Conservation (phyloP, 1,139 yeast species). For the Pichia kudriavzevii region DNA sequence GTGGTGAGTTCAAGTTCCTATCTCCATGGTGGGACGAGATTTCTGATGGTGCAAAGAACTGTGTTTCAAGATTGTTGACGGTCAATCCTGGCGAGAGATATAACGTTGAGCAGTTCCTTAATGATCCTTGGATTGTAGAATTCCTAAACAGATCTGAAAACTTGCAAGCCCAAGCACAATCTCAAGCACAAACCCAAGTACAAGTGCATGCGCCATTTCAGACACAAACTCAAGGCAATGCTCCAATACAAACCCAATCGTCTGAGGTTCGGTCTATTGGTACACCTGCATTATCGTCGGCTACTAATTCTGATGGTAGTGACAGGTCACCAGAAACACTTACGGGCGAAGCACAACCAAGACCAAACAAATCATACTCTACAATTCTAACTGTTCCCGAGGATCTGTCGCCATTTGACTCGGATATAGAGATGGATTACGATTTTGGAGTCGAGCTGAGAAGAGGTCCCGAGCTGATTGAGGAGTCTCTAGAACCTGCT, state of each 20-base stretch:
- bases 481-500: conserved; percentile 9
- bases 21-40: conserved; percentile 98
- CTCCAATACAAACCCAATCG: neutral
- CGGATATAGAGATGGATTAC: too few species aligned
- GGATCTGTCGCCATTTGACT: too few species aligned
- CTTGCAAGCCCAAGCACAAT: conserved; percentile 2
- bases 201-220: neutral
- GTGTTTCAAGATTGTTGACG: conserved; percentile 69
- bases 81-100: conserved; percentile 77
- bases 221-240: neutral
- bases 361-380: too few species aligned
- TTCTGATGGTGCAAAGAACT: conserved; percentile 65
- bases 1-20: conserved; percentile 75
- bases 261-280: neutral
- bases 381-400: too few species aligned
- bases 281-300: neutral
- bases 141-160: conserved; percentile 23
- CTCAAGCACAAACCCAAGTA: neutral
- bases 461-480: conserved; percentile 1
- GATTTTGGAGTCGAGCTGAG: neutral
- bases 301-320: neutral
- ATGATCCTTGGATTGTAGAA: conserved; percentile 74
- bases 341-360: too few species aligned
- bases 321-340: too few species aligned
- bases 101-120: conserved; percentile 66